Base-by-base conservation (phyloP, 345 rosid genomes). In the Cardamine chenopodiifolia region DNA sequence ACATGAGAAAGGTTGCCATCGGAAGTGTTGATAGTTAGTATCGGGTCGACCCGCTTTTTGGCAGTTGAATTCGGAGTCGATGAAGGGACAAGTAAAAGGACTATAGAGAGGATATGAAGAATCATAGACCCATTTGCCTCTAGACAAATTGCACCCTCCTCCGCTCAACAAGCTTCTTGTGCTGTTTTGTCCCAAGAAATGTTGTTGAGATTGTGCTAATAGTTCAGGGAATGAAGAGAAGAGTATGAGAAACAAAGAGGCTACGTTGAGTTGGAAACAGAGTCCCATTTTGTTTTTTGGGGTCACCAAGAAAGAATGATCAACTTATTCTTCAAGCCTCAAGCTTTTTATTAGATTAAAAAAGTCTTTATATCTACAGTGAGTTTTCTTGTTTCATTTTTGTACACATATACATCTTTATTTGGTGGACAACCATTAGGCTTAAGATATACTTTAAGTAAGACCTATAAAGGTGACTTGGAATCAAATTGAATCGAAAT, bases 1-100 rank as follows among this genome's bases (percentile, higher is more conserved):
- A 50, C 97, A 91, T 53, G 57, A 57, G 23, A 53, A 22, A 34
- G 98, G 98, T 76, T 87, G 90, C 98, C 98, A 93, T 72, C 98
- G 76, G 49, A 85, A 91, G 11, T 72, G 79, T 32, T 88, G 94
- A 71, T 91, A 93, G 66, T 62, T 71, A 6, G 62, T 81, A 71
- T 91, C 97, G 2, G 90, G 86, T 12, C 98, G 96, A 35, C 96
- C 96, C 0, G 84, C 85, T 70, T 89, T 86, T 64, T 80, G 76
- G 80, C 98, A 93, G 55, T 93, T 86, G 66, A 85, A 93, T 20
- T 93, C 89, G 58, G 85, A 76, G 45, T 88, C 83, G 55, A 93
- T 83, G 75, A 79, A 84, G 2, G 94, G 92, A 59, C 98, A 93
- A 6, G 79, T 47, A 0, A 85, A 70, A n/a, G 98, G 76, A 66